Evolutionary conservation across 2,329 filamentous ascomycete genomes (phyloP), one percentile per base, ranked within the genome.

Genomic region (Zelopaecilomyces penicillatus): DNA sequence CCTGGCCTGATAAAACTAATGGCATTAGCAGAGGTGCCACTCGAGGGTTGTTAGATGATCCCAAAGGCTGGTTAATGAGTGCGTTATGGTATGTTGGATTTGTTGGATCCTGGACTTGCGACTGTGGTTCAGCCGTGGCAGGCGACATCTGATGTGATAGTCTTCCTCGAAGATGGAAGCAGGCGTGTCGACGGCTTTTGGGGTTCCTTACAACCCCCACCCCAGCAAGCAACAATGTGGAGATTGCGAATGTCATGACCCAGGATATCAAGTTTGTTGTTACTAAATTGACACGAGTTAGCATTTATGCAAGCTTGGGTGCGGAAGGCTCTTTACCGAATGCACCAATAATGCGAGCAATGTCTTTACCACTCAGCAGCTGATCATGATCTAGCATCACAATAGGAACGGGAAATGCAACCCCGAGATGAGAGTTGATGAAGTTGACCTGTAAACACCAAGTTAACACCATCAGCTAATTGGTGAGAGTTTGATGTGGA

Each of bases 381-480:
- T 65, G 48, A 3, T 56, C 53, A n/a, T 59, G 53, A 34, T 66
- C 65, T 10, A 75, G 64, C 61, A 69, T 69, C 2, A 74, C 57
- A 3, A 76, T 64, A 0, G 74, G 73, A 3, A 75, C 64, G 0
- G 69, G 67, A 50, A 76, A 76, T 3, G 70, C 73, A 5, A 75
- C 54, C 0, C 73, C 72, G 50, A 76, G 66, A 53, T 76, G 69
- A 3, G 64, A 57, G 50, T 76, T 76, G 43, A 76, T 63, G 7
- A 75, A 64, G 39, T 75, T 65, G 26, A 73, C 63, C 71, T 76
- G 41, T 1, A 33, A n/a, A 19, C 19, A 19, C 19, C 19, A 19
- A 19, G 19, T 19, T 19, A 19, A 19, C 19, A 19, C 19, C 19
- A 19, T 19, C 19, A 19, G 19, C 19, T 19, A 19, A 19, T 19